Base-by-base conservation (phyloP, 164 flowering plant genomes). In the Cinnamomum chago region DNA sequence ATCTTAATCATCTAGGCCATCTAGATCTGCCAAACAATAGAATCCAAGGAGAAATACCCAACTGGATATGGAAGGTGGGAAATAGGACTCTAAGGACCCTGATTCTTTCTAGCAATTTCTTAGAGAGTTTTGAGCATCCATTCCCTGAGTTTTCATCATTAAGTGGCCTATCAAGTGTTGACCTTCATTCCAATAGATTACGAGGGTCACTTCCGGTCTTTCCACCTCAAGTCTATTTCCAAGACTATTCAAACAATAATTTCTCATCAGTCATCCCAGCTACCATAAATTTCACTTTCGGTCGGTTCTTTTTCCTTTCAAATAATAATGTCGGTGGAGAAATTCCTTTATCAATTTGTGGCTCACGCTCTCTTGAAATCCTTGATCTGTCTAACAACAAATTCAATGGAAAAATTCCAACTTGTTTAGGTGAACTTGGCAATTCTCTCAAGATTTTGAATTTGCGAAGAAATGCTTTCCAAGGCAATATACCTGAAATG, bases 31-130 rank as follows among this genome's bases (percentile, higher is more conserved):
- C 66, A 22, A 6, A 23, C 15, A 62, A 62, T 30, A 62, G 5
- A 62, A 62, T 62, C 30, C 24, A 62, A n/a, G 66, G 66, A 20
- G 66, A 62, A 62, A 62, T 62, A 62, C 30, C 66, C 30, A 62
- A 24, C 12, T 62, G 66, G 66, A 62, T 62, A n/a, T 62, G 66
- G 66, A 23, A 62, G 66, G 66, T 24, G 11, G 66, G 15, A 62
- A 62, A 62, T 62, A 0, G 0, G 27, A 62, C 14, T 62, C 27
- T 62, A 25, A 1, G 14, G 3, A 7, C 6, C 22, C n/a, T 62
- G 27, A 23, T 6, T 24, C 66, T 62, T 62, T 62, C 30, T 23
- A 5, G 7, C 22, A 62, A 62, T 12, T 13, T 2, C 22, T 23
- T 62, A 25, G 27, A 62, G 66, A 24, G 66, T 6, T 62, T 62